Conservation (phyloP, 805 yeast genomes). For the Myxozyma neotropica region DNA sequence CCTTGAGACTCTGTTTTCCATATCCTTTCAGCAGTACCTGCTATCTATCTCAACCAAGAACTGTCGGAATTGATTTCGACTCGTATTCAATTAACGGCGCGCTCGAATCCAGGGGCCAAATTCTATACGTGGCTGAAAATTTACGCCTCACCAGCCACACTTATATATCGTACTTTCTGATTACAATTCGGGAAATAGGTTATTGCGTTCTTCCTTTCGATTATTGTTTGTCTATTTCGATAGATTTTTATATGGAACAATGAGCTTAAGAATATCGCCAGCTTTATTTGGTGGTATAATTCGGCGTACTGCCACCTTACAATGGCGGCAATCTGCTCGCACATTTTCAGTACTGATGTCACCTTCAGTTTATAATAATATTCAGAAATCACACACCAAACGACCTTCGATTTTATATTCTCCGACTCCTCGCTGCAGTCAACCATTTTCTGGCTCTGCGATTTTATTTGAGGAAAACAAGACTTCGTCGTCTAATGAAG, state of each 20-base stretch:
- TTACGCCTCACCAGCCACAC: not conserved
- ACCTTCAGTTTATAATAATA: not conserved
- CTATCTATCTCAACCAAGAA: no score
- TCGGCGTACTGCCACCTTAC: not conserved
- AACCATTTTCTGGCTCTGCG: slow-evolving; percentile 4
- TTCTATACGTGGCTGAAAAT: not conserved
- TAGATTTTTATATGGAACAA: no score
- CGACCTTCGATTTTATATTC: not conserved
- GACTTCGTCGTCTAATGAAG: not conserved
- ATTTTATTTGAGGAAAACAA: not conserved
- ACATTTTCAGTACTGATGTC: not conserved
- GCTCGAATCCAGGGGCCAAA: slow-evolving; percentile 6
- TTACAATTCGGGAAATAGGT: not conserved
- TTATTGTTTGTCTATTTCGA: not conserved
- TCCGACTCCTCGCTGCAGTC: not conserved
- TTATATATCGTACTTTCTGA: not conserved
- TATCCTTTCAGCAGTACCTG: no score
- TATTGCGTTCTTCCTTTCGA: not conserved
- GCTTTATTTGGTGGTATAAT: not conserved
- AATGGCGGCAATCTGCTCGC: not conserved
- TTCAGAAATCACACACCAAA: not conserved
- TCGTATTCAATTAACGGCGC: not conserved
- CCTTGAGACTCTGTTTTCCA: not conserved
- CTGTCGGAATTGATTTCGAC: no score
- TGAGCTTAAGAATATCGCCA: not conserved